Evolutionary conservation across 768 basidiomycete species (phyloP), one percentile per base, ranked within the genome.

Genomic region (Gymnopilus dilepis): DNA sequence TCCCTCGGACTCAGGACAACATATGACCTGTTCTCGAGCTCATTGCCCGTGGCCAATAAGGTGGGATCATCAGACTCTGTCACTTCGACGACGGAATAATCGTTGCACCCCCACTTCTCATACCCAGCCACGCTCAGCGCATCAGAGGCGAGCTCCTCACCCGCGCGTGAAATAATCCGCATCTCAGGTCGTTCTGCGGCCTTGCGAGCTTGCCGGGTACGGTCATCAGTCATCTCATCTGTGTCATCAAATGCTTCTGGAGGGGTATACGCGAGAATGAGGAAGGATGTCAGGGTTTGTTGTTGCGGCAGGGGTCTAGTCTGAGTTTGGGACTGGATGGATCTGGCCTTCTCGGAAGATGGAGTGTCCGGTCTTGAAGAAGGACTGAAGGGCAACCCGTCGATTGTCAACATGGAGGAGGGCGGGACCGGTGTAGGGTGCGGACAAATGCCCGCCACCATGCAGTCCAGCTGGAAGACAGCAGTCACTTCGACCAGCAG

Each of bases 131-230:
- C 82, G 43, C 83, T 85, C 47, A 99, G 81, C 1, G 90, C 92
- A 72, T 99, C 97, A 1, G 89, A 84, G 0, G 92, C 85, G 2
- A 94, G 79, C 72, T 97, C 95, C 69, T 98, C 95, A 1, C 97
- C 96, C 0, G 84, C 83, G 24, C 89, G 88, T 1, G 93, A 91
- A 64, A 99, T 90, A 67, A 99, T 92, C 12, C 94, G 87, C 51
- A 99, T 82, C 74, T 99, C 97, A 6, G 97, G 97, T n/a, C 92
- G 89, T 64, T 94, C 91, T 0, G 95, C 92, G 0, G 84, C 84
- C 72, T 93, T 93, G 17, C 95, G 86, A 11, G 89, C 86, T 72
- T 97, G 93, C 67, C 85, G 84, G 0, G 79, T 78, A 19, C 86
- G 86, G 69, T 95, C 89, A 1, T 86, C 83, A 0, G 86, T 88